A percentile compares a stretch with the other conserved stretches of the same genome.
These are phyloP conservation scores for Fusarium sambucinum DNA, from an alignment of 2,329 filamentous ascomycete genomes.

Conservation along the genomic window DNA sequence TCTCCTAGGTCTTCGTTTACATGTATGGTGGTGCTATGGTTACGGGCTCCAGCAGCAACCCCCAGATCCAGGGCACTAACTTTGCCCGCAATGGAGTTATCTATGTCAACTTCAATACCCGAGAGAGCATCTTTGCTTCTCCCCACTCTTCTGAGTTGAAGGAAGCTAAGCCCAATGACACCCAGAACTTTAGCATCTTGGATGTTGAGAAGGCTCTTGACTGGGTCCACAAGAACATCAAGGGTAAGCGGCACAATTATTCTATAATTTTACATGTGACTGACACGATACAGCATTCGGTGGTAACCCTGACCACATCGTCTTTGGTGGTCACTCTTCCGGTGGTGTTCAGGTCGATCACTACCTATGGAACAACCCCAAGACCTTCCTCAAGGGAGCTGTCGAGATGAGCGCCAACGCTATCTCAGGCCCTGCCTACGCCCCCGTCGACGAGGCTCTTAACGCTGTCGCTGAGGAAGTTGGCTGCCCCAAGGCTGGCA, in stretches of 20 bases:
- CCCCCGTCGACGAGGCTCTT: slow-evolving; percentile 53
- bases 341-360: slow-evolving; percentile 56
- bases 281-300: slow-evolving; percentile 53
- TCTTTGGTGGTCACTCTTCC: slow-evolving; percentile 58
- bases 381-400: slow-evolving; percentile 54
- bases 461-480: slow-evolving; percentile 54
- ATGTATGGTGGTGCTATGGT: slow-evolving; percentile 56
- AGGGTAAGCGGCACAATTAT: slow-evolving; percentile 9
- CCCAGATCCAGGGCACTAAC: slow-evolving; percentile 53
- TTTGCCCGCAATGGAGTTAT: slow-evolving; percentile 54
- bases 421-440: slow-evolving; percentile 55
- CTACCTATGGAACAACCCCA: slow-evolving; percentile 57
- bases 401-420: slow-evolving; percentile 59
- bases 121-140: slow-evolving; percentile 59
- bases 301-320: slow-evolving; percentile 59
- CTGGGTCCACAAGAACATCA: slow-evolving; percentile 45
- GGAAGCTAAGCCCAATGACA: slow-evolving; percentile 23
- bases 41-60: slow-evolving; percentile 55
- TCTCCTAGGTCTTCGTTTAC: slow-evolving; percentile 51
- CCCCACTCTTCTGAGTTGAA: slow-evolving; percentile 56
- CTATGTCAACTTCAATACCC: slow-evolving; percentile 57
- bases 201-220: slow-evolving; percentile 46
- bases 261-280: not conserved
- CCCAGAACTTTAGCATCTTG: slow-evolving; percentile 46
- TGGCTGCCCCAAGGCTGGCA: slow-evolving; percentile 49